phyloP scores from a whole-genome alignment of 139 green algal genomes.

The Pleodorina starrii region DNA sequence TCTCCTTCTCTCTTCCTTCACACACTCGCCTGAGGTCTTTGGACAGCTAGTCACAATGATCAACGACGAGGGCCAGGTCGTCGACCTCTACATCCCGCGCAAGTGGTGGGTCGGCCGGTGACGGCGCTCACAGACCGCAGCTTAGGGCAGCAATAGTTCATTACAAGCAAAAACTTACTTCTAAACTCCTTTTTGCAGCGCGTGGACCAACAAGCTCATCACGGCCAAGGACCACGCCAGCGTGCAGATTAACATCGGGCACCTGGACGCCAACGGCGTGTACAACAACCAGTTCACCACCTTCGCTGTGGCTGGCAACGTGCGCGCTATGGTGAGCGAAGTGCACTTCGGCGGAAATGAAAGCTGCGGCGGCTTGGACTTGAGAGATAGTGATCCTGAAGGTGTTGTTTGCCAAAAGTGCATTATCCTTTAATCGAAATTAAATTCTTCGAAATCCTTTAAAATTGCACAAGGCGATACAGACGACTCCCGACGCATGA shows the following conservation, averaged over 20 bases:
- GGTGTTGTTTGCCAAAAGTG: no score
- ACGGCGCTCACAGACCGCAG: constrained; percentile 1
- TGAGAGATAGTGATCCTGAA: background rate
- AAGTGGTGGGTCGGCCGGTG: constrained; percentile 90
- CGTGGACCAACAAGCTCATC: constrained; percentile 99
- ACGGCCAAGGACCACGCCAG: constrained; percentile 97
- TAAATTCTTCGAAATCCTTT: background rate
- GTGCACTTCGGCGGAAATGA: no score
- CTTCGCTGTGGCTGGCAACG: constrained; percentile 93
- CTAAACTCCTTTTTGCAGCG: constrained; percentile 76
- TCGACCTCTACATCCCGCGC: constrained; percentile 98
- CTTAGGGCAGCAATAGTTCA: background rate
- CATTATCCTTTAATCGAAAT: background rate
- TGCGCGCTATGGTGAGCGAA: constrained; percentile 87
- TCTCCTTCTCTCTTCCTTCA: background rate
- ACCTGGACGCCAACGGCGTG: constrained; percentile 96
- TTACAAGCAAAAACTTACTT: no score
- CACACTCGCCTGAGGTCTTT: background rate
- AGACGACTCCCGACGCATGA: background rate
- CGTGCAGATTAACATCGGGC: constrained; percentile 99
- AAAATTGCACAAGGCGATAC: background rate
- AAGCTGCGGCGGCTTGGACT: background rate
- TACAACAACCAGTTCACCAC: constrained; percentile 96
- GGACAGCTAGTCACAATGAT: constrained; percentile 79
- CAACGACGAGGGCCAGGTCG: constrained; percentile 94